Evolutionary conservation across 305 asterid species (phyloP), one percentile per base, ranked within the genome.

Genomic region (Stenogyne calaminthoides): DNA sequence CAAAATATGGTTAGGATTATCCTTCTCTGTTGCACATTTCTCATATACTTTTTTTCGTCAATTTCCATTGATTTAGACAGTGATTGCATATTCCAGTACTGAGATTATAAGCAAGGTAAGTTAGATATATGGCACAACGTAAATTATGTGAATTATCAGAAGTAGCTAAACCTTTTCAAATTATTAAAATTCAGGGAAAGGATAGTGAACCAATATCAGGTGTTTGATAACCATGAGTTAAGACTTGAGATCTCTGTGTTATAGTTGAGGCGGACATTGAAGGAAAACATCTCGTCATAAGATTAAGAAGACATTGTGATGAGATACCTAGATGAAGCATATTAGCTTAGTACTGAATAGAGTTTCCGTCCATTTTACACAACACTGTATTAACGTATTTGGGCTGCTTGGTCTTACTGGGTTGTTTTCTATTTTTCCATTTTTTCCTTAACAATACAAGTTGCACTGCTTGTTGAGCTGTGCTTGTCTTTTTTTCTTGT

Each of bases 181-280:
- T 7, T 42, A n/a, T 37, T 61, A 27, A 18, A 27, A 66, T n/a
- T 8, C 11, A 2, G 11, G 63, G 15, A 46, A 56, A 67, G 22
- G 44, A 40, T 14, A 20, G 34, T 10, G n/a, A 46, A 12, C 20
- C 40, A 15, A 15, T 19, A 52, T 34, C n/a, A 34, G 56, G 22
- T 47, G 6, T 46, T n/a, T 34, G 54, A 20, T n/a, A 42, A 16
- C 54, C 25, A 3, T 27, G 44, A 56, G 60, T 34, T 49, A 55
- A 19, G 63, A n/a, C n/a, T n/a, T n/a, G n/a, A n/a, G n/a, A 61
- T 52, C 25, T 32, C 25, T 75, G 59, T 9, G 15, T 54, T 69
- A 44, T 55, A 36, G 46, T 42, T 51, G 57, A 27, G 9, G 39
- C 20, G 71, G 63, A 46, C 47, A 34, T 27, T 19, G 8, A 61